Evolutionary conservation across 2,329 filamentous ascomycete genomes (phyloP).

Genomic region (Fusarium coicis): DNA sequence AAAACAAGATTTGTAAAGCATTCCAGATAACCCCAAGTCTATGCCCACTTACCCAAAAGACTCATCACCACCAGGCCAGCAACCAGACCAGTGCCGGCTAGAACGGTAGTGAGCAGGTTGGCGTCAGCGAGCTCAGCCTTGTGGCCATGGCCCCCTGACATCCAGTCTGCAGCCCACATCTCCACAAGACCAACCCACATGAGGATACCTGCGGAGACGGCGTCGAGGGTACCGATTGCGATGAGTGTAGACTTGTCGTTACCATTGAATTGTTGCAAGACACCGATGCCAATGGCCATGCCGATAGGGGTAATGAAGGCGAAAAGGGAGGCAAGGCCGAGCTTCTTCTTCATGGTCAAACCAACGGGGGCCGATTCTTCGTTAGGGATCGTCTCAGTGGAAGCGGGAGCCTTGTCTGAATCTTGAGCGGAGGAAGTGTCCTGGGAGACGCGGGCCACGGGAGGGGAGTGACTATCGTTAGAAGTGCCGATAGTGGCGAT

Average conservation of each 20-base stretch:
- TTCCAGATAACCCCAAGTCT: conserved; percentile 17
- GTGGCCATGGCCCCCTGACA: conserved; percentile 56
- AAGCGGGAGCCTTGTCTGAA: conserved; percentile 44
- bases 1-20: not conserved
- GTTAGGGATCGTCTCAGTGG: conserved; percentile 35
- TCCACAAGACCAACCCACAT: conserved; percentile 84
- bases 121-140: conserved; percentile 64
- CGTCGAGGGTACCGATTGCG: conserved; percentile 78
- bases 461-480: conserved; percentile 27
- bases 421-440: conserved; percentile 31
- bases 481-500: conserved; percentile 68
- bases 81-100: conserved; percentile 65
- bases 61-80: conserved; percentile 76
- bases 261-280: conserved; percentile 76
- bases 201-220: conserved; percentile 78
- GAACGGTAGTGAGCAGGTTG: conserved; percentile 56
- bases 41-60: conserved; percentile 80
- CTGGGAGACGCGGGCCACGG: conserved; percentile 35
- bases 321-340: conserved; percentile 71
- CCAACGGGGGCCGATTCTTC: conserved; percentile 22
- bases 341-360: conserved; percentile 61
- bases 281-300: conserved; percentile 83
- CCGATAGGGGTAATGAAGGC: conserved; percentile 79
- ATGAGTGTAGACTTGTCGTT: conserved; percentile 75
- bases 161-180: conserved; percentile 83